Evolutionary conservation across 2,329 filamentous ascomycete species (phyloP).

Genomic region (Nigrospora oryzae): DNA sequence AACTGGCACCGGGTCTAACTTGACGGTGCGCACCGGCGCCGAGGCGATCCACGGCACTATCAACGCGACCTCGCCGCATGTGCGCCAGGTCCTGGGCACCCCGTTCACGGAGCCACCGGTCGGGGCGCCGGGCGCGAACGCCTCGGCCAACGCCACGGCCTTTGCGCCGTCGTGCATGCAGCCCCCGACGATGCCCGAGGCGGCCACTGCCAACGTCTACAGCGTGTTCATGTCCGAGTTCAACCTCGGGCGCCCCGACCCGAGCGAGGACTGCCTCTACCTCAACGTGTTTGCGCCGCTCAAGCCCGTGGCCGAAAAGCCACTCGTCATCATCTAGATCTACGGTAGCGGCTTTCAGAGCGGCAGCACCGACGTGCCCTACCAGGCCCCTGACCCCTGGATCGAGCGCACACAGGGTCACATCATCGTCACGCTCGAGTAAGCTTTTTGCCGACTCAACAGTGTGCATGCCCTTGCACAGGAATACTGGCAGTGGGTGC

Average conservation of each 20-base stretch:
- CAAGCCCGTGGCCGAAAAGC: slow-evolving; percentile 7
- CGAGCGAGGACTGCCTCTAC: slow-evolving; percentile 23
- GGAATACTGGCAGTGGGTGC: neutral
- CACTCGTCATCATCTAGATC: slow-evolving; percentile 15
- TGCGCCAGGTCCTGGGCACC: slow-evolving; percentile 27
- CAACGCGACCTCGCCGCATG: slow-evolving; percentile 9
- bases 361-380: slow-evolving; percentile 8
- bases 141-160: slow-evolving; percentile 10
- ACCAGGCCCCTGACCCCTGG: slow-evolving; percentile 11
- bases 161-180: slow-evolving; percentile 22
- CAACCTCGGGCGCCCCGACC: neutral
- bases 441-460: neutral
- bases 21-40: slow-evolving; percentile 13
- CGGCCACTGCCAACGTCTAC: slow-evolving; percentile 10
- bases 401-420: slow-evolving; percentile 9
- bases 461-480: neutral
- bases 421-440: slow-evolving; percentile 29
- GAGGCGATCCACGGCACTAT: slow-evolving; percentile 14
- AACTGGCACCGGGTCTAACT: neutral
- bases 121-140: slow-evolving; percentile 22
- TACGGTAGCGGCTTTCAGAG: slow-evolving; percentile 16
- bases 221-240: slow-evolving; percentile 6
- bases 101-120: slow-evolving; percentile 50
- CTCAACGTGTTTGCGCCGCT: slow-evolving; percentile 23
- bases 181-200: slow-evolving; percentile 12